Conservation (phyloP, 2,329 filamentous ascomycete species). For the Colletotrichum tropicicola region DNA sequence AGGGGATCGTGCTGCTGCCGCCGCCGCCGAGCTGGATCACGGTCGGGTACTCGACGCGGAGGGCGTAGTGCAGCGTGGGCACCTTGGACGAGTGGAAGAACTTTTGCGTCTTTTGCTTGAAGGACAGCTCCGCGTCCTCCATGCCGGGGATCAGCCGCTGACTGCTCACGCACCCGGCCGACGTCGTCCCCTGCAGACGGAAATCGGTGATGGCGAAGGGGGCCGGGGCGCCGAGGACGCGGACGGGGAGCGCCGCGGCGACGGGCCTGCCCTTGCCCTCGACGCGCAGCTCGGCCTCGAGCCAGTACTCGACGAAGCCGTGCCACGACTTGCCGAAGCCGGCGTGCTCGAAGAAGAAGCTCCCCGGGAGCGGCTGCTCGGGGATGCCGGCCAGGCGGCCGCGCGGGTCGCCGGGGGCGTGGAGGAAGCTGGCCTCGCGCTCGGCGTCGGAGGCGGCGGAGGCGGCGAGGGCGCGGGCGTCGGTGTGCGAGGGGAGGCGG, state of each 20-base stretch:
- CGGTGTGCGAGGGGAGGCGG: conserved; percentile 33
- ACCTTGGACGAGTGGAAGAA: conserved; percentile 44
- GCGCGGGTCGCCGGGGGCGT: not conserved
- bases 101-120: conserved; percentile 43
- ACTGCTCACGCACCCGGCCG: conserved; percentile 14
- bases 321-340: conserved; percentile 29
- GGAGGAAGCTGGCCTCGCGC: conserved; percentile 31
- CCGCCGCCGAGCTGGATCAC: conserved; percentile 42
- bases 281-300: conserved; percentile 39
- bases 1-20: conserved; percentile 33
- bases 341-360: conserved; percentile 11
- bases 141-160: conserved; percentile 42
- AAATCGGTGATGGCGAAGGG: conserved; percentile 33
- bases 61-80: conserved; percentile 38
- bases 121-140: conserved; percentile 37
- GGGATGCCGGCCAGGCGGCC: conserved; percentile 7
- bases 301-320: conserved; percentile 45
- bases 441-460: not conserved
- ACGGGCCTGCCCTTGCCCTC: not conserved
- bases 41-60: conserved; percentile 37
- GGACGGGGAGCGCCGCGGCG: conserved; percentile 36
- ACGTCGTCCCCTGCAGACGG: not conserved
- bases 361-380: conserved; percentile 29
- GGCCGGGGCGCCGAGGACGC: conserved; percentile 12
- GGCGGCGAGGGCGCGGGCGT: not conserved